Conservation (phyloP, 1,284 basidiomycete genomes). For the Boletellus sp. region DNA sequence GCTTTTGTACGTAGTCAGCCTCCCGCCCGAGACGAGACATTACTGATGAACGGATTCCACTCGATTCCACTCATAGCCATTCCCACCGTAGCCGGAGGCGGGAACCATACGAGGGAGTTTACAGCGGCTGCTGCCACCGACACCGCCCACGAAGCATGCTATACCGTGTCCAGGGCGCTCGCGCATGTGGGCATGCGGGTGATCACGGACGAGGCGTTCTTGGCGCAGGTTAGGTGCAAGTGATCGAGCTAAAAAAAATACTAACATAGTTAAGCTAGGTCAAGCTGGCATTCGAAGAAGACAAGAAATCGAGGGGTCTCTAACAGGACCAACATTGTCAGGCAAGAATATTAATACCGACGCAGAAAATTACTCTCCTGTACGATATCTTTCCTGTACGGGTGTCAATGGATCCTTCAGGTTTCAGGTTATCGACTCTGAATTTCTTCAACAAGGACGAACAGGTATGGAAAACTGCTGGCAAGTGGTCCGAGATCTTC, state of each 20-base stretch:
- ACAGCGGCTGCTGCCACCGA: slow-evolving; percentile 49
- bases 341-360: not conserved
- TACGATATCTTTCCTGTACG: not conserved
- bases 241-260: not conserved
- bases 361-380: not conserved
- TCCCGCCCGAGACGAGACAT: not conserved
- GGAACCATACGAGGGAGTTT: slow-evolving; percentile 64
- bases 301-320: slow-evolving; percentile 18
- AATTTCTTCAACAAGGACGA: too few species aligned
- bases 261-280: slow-evolving; percentile 18
- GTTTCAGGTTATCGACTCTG: not conserved
- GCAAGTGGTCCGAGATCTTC: too few species aligned
- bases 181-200: slow-evolving; percentile 56
- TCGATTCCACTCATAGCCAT: slow-evolving; percentile 39
- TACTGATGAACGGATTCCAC: not conserved
- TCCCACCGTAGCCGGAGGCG: slow-evolving; percentile 53
- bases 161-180: slow-evolving; percentile 57
- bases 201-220: slow-evolving; percentile 46
- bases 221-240: slow-evolving; percentile 14
- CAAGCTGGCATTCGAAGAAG: slow-evolving; percentile 26
- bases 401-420: not conserved
- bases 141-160: slow-evolving; percentile 54
- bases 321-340: not conserved
- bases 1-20: slow-evolving; percentile 37
- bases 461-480: not conserved